These are phyloP conservation scores for Kodamaea sp. DNA, from an alignment of 1,139 yeast species.

Conservation along the genomic window DNA sequence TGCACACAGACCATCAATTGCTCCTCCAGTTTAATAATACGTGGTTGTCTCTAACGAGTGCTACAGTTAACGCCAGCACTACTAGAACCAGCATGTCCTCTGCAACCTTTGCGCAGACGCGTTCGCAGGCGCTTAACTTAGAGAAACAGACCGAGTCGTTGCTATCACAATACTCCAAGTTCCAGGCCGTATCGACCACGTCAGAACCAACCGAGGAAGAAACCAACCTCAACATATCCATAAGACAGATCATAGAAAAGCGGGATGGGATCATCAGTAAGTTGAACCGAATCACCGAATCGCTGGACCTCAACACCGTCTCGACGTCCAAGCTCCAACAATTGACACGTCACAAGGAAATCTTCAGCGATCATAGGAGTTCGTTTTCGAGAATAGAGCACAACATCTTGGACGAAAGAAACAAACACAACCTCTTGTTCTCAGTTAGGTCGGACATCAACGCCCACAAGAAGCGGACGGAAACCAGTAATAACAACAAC, in stretches of 20 bases:
- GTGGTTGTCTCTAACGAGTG: too few relatives aligned
- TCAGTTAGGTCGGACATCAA: slow-evolving; percentile 79
- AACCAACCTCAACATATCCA: slow-evolving; percentile 53
- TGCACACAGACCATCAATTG: too few relatives aligned
- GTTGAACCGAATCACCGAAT: slow-evolving; percentile 50
- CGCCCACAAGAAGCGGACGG: slow-evolving; percentile 48
- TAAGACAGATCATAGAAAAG: slow-evolving; percentile 41
- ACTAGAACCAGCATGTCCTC: slow-evolving; percentile 37
- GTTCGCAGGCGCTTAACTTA: slow-evolving; percentile 40
- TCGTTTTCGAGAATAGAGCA: slow-evolving; percentile 62
- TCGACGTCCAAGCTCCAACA: slow-evolving; percentile 81
- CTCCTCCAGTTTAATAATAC: too few relatives aligned
- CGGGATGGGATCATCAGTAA: slow-evolving; percentile 34
- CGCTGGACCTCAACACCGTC: slow-evolving; percentile 47
- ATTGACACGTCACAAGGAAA: slow-evolving; percentile 78
- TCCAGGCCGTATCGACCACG: slow-evolving; percentile 20
- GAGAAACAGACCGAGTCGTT: slow-evolving; percentile 46
- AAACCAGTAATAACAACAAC: slow-evolving; percentile 20
- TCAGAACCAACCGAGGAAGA: slow-evolving; percentile 52
- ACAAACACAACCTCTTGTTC: slow-evolving; percentile 69
- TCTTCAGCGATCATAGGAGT: slow-evolving; percentile 65
- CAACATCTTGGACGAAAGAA: slow-evolving; percentile 71
- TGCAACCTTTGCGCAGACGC: slow-evolving; percentile 38
- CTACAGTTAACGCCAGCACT: too few relatives aligned
- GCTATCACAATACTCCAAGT: slow-evolving; percentile 36